Conservation (phyloP, 257 asterid species). For the Solanum sparsipilum region DNA sequence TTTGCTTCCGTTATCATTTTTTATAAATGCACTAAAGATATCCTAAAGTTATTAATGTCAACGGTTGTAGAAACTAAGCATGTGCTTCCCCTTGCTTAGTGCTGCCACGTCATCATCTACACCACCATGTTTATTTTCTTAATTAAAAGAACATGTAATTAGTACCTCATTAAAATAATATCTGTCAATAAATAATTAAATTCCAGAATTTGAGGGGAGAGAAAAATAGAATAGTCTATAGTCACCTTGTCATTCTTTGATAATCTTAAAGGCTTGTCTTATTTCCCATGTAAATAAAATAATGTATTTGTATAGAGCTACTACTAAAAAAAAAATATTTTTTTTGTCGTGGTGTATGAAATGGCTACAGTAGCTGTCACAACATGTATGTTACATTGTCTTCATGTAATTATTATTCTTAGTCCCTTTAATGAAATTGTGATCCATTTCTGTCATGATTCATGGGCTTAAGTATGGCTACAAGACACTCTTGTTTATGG, state of each 20-base stretch:
- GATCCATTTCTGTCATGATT: not conserved
- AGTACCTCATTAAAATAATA: not conserved
- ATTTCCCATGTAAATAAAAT: not conserved
- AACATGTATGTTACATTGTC: not conserved
- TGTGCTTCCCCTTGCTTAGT: not conserved
- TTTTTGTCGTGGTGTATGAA: not conserved
- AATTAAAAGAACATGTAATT: not conserved
- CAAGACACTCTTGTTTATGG: not conserved
- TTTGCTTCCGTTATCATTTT: not conserved
- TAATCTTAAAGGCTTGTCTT: not conserved
- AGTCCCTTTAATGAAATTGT: not conserved
- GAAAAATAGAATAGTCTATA: not conserved
- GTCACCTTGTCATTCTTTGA: not conserved
- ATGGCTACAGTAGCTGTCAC: not conserved
- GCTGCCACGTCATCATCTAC: not conserved
- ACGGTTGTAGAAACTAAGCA: not conserved
- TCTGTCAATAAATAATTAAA: not conserved
- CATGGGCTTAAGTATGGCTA: not conserved
- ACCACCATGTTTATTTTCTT: not conserved
- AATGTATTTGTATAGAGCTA: not conserved
- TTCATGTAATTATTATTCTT: not conserved
- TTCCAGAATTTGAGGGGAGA: not conserved
- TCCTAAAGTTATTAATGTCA: not conserved
- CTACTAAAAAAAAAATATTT: not conserved
- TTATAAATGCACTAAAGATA: not conserved